These are phyloP conservation scores for Juglanconis oblonga DNA, from an alignment of 2,329 filamentous ascomycete species.

Conservation along the genomic window DNA sequence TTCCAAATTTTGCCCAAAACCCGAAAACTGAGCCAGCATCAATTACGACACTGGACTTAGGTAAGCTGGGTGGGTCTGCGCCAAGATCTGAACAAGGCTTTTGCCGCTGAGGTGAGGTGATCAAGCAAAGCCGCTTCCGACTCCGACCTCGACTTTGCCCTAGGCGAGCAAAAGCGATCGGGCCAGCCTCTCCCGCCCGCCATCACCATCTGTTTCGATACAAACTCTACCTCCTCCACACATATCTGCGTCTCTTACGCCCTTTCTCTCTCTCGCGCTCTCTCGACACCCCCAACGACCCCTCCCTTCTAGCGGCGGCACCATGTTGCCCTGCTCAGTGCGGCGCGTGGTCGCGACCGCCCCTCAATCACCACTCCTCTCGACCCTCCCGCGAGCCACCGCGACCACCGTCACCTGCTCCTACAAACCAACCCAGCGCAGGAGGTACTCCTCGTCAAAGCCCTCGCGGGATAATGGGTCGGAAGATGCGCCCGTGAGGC, in stretches of 20 bases:
- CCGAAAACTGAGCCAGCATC: no score
- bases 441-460: slow-evolving; percentile 60
- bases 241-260: not conserved
- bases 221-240: not conserved
- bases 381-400: slow-evolving; percentile 38
- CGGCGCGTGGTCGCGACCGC: slow-evolving; percentile 50
- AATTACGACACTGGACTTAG: no score
- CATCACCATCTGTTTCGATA: not conserved
- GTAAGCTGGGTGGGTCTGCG: no score
- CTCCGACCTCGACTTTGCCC: slow-evolving; percentile 7
- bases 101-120: slow-evolving; percentile 15
- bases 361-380: slow-evolving; percentile 43
- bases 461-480: slow-evolving; percentile 58
- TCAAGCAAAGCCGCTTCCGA: slow-evolving; percentile 3
- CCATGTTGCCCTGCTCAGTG: slow-evolving; percentile 55
- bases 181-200: slow-evolving; percentile 8
- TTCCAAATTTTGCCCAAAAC: no score
- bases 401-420: slow-evolving; percentile 30
- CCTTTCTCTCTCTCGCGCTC: not conserved
- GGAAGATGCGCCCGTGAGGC: slow-evolving; percentile 46
- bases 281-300: not conserved
- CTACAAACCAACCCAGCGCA: slow-evolving; percentile 44
- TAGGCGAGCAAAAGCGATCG: slow-evolving; percentile 11
- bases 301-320: slow-evolving; percentile 19
- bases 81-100: slow-evolving; percentile 10